Evolutionary conservation across 2,329 filamentous ascomycete genomes (phyloP), one percentile per base, ranked within the genome.

Genomic region (Fusarium gaditjirri): DNA sequence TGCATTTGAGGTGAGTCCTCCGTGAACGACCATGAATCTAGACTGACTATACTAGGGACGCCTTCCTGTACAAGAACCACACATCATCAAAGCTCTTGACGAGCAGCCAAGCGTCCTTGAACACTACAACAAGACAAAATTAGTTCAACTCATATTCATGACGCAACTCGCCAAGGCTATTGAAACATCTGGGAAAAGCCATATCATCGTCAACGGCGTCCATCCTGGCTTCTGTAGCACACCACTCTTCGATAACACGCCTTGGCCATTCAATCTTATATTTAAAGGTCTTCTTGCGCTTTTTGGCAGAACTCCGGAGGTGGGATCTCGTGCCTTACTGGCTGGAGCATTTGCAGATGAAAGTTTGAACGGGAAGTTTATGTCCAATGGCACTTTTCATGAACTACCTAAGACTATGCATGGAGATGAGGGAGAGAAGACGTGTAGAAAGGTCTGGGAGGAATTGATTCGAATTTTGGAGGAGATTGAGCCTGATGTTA

Each of bases 401-500:
- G 46, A 53, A 29, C 70, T 72, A 52, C 76, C 78, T 9, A 55
- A 60, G 14, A 42, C 68, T 10, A 78, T 81, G 75, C 57, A 72
- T 11, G 78, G 83, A 9, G 76, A 80, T 9, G 79, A 84, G 38
- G 85, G 84, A 1, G 71, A 75, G 41, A 58, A 77, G 56, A 65
- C 78, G 58, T 83, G 82, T 63, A 73, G 76, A 49, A 81, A 77
- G 63, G 75, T 85, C 6, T 87, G 81, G 75, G 78, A 73, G 21
- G 84, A 88, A 77, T 68, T 87, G 71, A 50, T 83, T 67, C 80
- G 72, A 16, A 77, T 84, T 25, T 59, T 87, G 35, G 84, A 87
- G 54, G 78, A 56, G 6, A 80, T 86, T 36, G 79, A 85, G 66
- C 81, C 83, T 1, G 83, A 82, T 0, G 73, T 85, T 19, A 76